phyloP scores from a whole-genome alignment of 768 basidiomycete genomes.

The Mycena latifolia region DNA sequence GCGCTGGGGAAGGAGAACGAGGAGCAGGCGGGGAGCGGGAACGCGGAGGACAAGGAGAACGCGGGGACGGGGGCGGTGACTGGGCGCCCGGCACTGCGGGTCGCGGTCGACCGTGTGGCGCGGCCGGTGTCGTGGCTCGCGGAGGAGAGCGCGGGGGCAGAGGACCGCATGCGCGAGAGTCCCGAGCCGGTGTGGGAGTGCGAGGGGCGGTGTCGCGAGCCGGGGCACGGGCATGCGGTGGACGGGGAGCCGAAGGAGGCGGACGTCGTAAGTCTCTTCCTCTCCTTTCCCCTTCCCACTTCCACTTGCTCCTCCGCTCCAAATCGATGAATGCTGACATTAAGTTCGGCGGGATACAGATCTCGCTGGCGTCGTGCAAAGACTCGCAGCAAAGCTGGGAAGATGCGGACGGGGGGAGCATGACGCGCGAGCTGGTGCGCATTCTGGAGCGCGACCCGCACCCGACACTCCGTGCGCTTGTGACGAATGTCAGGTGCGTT shows the following conservation, averaged over 20 bases:
- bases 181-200: slow-evolving; percentile 30
- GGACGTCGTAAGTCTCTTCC: slow-evolving; percentile 24
- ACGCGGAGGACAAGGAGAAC: too few species aligned
- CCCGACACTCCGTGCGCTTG: slow-evolving; percentile 27
- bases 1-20: too few species aligned
- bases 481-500: slow-evolving; percentile 23
- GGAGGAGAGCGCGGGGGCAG: not conserved
- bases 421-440: slow-evolving; percentile 33
- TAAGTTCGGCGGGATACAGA: slow-evolving; percentile 9
- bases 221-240: slow-evolving; percentile 8
- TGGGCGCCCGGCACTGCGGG: slow-evolving; percentile 2
- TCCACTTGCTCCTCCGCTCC: not conserved
- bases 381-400: slow-evolving; percentile 34
- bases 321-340: not conserved
- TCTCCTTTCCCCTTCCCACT: not conserved
- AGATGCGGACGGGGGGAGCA: slow-evolving; percentile 27
- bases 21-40: too few species aligned
- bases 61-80: not conserved
- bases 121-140: slow-evolving; percentile 23
- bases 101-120: slow-evolving; percentile 4
- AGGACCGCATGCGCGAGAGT: slow-evolving; percentile 28
- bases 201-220: slow-evolving; percentile 24
- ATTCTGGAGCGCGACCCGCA: slow-evolving; percentile 33
- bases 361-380: slow-evolving; percentile 34
- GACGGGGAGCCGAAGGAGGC: slow-evolving; percentile 17